Evolutionary conservation across 1,284 basidiomycete genomes (phyloP).

Genomic region (Ustilago cynodontis): DNA sequence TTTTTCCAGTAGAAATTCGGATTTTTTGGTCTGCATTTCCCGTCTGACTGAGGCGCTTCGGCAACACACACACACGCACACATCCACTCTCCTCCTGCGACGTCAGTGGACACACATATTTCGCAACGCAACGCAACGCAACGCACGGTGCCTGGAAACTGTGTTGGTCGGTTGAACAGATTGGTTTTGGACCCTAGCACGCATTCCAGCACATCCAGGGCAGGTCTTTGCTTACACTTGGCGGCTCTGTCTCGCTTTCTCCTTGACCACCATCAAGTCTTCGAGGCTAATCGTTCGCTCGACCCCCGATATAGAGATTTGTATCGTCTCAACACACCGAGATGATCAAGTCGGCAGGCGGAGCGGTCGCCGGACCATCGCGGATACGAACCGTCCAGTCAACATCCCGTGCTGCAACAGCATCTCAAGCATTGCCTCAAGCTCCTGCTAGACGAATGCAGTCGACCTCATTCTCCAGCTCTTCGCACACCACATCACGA

Average conservation of each 20-base stretch:
- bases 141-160: background rate
- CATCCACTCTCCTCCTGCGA: background rate
- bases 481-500: background rate
- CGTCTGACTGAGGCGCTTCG: background rate
- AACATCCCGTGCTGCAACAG: conserved; percentile 4
- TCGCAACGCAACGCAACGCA: background rate
- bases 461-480: conserved; percentile 4
- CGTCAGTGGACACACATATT: conserved; percentile 5
- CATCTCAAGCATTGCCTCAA: background rate
- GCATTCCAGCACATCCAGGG: background rate
- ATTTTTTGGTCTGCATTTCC: background rate
- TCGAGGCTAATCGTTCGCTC: too few relatives aligned
- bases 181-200: conserved; percentile 6
- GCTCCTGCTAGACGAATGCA: conserved; percentile 1
- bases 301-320: too few relatives aligned
- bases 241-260: background rate
- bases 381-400: conserved; percentile 23
- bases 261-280: conserved; percentile 6
- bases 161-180: background rate
- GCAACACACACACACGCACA: background rate
- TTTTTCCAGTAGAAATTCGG: conserved; percentile 19
- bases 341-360: conserved; percentile 39
- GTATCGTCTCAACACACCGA: background rate
- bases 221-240: background rate
- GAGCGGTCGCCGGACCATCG: conserved; percentile 45